phyloP scores from a whole-genome alignment of 2,329 filamentous ascomycete species.

The Pseudogymnoascus sp. region DNA sequence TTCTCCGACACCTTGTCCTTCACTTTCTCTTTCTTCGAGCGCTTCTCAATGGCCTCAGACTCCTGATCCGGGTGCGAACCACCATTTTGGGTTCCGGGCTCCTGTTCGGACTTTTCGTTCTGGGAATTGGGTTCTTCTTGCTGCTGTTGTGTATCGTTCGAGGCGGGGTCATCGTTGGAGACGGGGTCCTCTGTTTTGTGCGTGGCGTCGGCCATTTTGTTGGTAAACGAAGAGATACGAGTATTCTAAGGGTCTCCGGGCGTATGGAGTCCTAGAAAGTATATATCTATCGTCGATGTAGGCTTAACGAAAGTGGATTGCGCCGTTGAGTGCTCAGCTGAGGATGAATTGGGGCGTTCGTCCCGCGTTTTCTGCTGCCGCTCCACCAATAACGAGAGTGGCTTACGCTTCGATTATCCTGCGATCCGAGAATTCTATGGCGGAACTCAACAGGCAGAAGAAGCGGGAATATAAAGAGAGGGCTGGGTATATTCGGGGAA shows the following conservation, averaged over 20 bases:
- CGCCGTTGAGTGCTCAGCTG: background rate
- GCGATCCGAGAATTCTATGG: background rate
- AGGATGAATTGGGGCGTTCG: background rate
- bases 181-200: background rate
- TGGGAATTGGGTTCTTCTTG: background rate
- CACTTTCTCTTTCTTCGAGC: constrained; percentile 11
- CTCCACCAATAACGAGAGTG: background rate
- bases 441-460: background rate
- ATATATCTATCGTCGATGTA: background rate
- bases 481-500: background rate
- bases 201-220: background rate
- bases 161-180: background rate
- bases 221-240: background rate
- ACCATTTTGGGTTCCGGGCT: background rate
- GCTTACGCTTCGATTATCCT: background rate
- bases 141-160: background rate
- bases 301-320: background rate
- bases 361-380: background rate
- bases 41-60: constrained; percentile 7
- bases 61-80: background rate
- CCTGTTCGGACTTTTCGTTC: background rate
- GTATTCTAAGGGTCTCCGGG: background rate
- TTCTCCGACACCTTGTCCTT: constrained; percentile 27
- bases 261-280: background rate
- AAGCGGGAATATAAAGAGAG: background rate